phyloP scores from a whole-genome alignment of 495 filamentous ascomycete genomes.

The Lasiosphaeris hirsuta region DNA sequence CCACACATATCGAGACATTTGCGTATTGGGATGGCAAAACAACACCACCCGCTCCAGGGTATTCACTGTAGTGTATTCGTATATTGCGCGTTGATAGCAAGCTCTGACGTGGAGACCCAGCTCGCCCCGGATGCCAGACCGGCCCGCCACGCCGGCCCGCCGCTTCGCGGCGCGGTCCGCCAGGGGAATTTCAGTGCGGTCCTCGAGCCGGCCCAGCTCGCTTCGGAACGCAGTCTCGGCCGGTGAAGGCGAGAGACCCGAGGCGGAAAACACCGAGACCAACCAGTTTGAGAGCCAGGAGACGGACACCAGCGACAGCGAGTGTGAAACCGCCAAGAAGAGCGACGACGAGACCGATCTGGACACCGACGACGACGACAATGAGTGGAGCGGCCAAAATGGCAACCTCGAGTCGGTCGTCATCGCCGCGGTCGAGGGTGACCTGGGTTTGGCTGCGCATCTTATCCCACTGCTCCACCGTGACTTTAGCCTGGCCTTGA shows the following conservation, averaged over 20 bases:
- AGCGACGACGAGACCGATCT: constrained; percentile 14
- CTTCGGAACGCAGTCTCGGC: constrained; percentile 17
- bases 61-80: too few species aligned
- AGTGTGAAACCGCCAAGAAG: constrained; percentile 9
- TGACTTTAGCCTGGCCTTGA: constrained; percentile 17
- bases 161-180: constrained; percentile 5
- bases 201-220: constrained; percentile 17
- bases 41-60: too few species aligned
- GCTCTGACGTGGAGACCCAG: not conserved
- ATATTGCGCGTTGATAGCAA: not conserved
- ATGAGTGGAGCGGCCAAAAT: constrained; percentile 28
- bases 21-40: too few species aligned
- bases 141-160: constrained; percentile 13
- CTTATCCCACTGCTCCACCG: constrained; percentile 24
- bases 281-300: constrained; percentile 3
- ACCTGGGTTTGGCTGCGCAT: constrained; percentile 20
- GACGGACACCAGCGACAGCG: constrained; percentile 19
- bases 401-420: constrained; percentile 22
- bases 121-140: constrained; percentile 8
- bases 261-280: not conserved
- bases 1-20: too few species aligned
- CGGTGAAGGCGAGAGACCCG: constrained; percentile 10
- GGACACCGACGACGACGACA: constrained; percentile 16
- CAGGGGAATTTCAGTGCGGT: constrained; percentile 8
- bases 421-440: constrained; percentile 23